A percentile compares a stretch with the other conserved stretches of the same genome.
Evolutionary conservation across 2,329 filamentous ascomycete species (phyloP).

Genomic region (Botryosphaeria dothidea): DNA sequence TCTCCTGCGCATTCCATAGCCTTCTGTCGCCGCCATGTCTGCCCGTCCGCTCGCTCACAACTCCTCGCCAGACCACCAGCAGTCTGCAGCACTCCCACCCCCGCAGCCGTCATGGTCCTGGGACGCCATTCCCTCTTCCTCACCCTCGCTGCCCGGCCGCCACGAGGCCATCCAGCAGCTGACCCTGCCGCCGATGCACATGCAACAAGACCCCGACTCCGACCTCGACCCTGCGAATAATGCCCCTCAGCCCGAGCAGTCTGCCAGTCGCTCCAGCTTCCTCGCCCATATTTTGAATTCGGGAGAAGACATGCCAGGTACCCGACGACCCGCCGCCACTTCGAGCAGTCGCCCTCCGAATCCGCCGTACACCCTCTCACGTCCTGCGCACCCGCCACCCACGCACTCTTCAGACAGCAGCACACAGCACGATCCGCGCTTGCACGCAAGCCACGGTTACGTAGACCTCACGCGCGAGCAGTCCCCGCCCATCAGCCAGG

Average conservation of each 20-base stretch:
- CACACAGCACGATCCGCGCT: neutral
- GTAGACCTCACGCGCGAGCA: constrained; percentile 32
- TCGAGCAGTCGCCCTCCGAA: constrained; percentile 2
- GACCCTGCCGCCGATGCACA: neutral
- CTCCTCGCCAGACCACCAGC: neutral
- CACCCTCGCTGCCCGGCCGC: neutral
- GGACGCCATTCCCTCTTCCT: neutral
- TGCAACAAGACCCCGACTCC: neutral
- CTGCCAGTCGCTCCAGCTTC: constrained; percentile 22
- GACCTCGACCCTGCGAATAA: neutral
- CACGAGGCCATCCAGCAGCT: neutral
- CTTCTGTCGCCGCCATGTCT: constrained; percentile 8
- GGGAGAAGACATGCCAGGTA: constrained; percentile 18
- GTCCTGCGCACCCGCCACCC: constrained; percentile 20
- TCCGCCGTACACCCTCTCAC: neutral
- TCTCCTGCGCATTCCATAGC: neutral
- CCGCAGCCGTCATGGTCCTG: neutral
- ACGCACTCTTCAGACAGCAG: neutral
- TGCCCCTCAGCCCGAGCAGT: neutral
- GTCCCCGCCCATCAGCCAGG: constrained; percentile 14
- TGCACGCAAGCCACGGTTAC: constrained; percentile 30
- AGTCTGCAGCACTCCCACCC: neutral
- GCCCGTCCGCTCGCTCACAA: neutral
- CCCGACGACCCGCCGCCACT: neutral
- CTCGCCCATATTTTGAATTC: constrained; percentile 35